Conservation (phyloP, 768 basidiomycete genomes). For the Lanmaoa rubissima region DNA sequence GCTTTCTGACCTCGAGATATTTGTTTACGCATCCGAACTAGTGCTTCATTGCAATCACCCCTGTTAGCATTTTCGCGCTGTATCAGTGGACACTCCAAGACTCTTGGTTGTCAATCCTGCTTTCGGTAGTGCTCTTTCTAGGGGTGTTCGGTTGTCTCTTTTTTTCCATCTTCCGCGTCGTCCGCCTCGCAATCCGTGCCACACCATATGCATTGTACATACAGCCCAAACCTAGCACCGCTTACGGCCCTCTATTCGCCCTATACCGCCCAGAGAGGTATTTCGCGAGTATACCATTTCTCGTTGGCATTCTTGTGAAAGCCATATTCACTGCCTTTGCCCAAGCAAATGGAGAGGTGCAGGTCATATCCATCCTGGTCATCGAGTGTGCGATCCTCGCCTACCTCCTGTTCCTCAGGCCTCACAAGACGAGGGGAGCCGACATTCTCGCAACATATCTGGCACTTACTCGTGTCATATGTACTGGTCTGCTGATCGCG, state of each 20-base stretch:
- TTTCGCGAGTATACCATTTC: conserved; percentile 60
- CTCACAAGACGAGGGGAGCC: conserved; percentile 64
- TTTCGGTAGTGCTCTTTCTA: conserved; percentile 71
- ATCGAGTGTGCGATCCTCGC: conserved; percentile 63
- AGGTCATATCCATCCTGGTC: conserved; percentile 64
- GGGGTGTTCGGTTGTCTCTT: conserved; percentile 47
- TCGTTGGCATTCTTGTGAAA: conserved; percentile 60
- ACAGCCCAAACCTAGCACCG: conserved; percentile 35
- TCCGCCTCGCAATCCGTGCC: conserved; percentile 44
- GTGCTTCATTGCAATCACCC: conserved; percentile 64
- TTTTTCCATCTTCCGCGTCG: conserved; percentile 47
- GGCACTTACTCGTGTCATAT: conserved; percentile 63
- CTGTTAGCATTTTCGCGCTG: conserved; percentile 74
- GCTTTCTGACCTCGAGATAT: not conserved
- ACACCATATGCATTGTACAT: conserved; percentile 40
- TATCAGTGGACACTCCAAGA: conserved; percentile 92
- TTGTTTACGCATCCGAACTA: conserved; percentile 23
- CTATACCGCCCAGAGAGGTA: conserved; percentile 66
- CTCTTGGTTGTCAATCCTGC: conserved; percentile 80
- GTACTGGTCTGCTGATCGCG: conserved; percentile 69
- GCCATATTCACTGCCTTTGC: conserved; percentile 72
- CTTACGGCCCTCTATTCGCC: conserved; percentile 60
- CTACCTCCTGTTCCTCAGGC: conserved; percentile 52
- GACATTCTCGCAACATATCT: conserved; percentile 70
- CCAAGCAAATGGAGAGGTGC: conserved; percentile 58